Conservation (phyloP, 2,329 filamentous ascomycete species). For the Trichoderma cornu-damae region DNA sequence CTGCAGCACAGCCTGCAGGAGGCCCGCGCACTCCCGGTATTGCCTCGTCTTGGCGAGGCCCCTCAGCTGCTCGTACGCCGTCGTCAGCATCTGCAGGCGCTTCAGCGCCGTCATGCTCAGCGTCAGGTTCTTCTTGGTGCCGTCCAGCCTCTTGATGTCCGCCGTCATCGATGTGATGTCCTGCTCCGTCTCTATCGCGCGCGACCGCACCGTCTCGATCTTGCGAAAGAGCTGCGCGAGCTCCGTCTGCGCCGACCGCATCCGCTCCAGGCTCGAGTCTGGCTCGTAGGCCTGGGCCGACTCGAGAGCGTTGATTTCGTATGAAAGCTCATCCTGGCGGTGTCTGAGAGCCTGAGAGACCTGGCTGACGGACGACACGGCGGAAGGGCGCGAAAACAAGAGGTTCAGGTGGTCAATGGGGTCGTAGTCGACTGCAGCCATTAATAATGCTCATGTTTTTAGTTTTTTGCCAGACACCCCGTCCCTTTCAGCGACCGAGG, state of each 20-base stretch:
- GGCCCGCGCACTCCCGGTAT: constrained; percentile 89
- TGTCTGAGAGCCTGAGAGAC: constrained; percentile 68
- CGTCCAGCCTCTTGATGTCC: constrained; percentile 94
- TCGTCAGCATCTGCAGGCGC: constrained; percentile 95
- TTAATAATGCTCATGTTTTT: background rate
- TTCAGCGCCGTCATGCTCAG: constrained; percentile 97
- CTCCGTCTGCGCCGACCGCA: constrained; percentile 86
- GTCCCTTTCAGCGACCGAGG: too few species aligned
- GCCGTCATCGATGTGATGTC: constrained; percentile 98
- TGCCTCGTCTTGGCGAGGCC: constrained; percentile 79
- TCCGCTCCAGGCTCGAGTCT: constrained; percentile 81
- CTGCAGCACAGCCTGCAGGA: constrained; percentile 92
- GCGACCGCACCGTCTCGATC: constrained; percentile 85
- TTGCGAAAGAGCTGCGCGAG: constrained; percentile 86
- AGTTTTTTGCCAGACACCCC: too few species aligned
- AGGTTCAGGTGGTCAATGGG: constrained; percentile 89
- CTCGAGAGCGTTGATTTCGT: constrained; percentile 67
- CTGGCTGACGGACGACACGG: constrained; percentile 68
- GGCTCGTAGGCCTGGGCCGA: constrained; percentile 79
- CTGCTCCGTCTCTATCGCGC: constrained; percentile 87
- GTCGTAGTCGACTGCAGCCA: constrained; percentile 67
- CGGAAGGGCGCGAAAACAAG: constrained; percentile 85
- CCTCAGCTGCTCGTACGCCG: constrained; percentile 93
- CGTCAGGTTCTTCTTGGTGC: constrained; percentile 93
- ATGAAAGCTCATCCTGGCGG: constrained; percentile 77